A percentile compares a stretch with the other conserved stretches of the same genome.
phyloP scores from a whole-genome alignment of 257 asterid genomes.

The Penstemon barbatus region DNA sequence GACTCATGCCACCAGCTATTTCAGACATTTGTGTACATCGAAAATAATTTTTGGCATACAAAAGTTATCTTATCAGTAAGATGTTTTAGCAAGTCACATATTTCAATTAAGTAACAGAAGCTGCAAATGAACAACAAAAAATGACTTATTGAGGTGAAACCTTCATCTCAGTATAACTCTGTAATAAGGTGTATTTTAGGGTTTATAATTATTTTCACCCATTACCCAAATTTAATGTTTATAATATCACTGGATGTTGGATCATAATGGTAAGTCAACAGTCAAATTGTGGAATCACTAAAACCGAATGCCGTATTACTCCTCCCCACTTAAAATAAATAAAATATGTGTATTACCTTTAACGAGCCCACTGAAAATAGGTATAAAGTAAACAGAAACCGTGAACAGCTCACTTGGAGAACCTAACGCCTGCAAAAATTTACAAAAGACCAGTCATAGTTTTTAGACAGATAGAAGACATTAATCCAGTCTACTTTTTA shows the following conservation, averaged over 20 bases:
- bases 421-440: slow-evolving; percentile 67
- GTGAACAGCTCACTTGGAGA: slow-evolving; percentile 50
- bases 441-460: slow-evolving; percentile 4
- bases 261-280: background rate
- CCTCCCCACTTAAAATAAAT: background rate
- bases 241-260: background rate
- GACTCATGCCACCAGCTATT: no score
- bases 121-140: no score
- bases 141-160: no score
- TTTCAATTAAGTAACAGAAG: no score
- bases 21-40: no score
- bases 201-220: background rate
- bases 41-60: no score
- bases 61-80: no score
- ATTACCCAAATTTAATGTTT: background rate
- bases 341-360: slow-evolving; percentile 53
- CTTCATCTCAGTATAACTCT: no score
- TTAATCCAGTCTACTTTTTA: slow-evolving; percentile 9
- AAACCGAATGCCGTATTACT: slow-evolving; percentile 12
- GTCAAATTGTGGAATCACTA: slow-evolving; percentile 1
- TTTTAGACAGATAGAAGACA: slow-evolving; percentile 18
- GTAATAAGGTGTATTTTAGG: background rate
- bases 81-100: no score
- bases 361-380: slow-evolving; percentile 60
- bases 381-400: slow-evolving; percentile 58